Percentiles rank a stretch among this genome's conserved stretches.
These are phyloP conservation scores for Strobilomyces confusus DNA, from an alignment of 768 basidiomycete genomes.

Conservation along the genomic window DNA sequence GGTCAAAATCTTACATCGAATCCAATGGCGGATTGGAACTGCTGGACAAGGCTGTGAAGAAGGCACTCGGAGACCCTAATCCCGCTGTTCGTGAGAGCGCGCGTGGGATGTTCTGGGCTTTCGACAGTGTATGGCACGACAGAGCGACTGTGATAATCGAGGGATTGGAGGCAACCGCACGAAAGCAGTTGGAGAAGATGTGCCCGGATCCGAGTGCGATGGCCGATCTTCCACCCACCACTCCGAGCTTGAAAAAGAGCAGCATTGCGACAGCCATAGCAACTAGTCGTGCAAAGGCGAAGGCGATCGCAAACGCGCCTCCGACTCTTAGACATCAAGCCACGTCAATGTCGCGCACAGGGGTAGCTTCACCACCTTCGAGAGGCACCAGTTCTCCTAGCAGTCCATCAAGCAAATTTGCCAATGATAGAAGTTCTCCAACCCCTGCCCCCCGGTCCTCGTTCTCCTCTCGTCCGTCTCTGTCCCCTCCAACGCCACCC, in stretches of 20 bases:
- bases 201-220: constrained; percentile 59
- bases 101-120: constrained; percentile 76
- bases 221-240: constrained; percentile 43
- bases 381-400: constrained; percentile 39
- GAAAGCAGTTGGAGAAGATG: constrained; percentile 83
- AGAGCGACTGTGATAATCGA: constrained; percentile 61
- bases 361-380: constrained; percentile 39
- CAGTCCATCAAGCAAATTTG: constrained; percentile 41
- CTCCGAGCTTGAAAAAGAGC: constrained; percentile 66
- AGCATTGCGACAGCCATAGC: constrained; percentile 86
- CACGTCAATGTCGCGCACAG: constrained; percentile 61
- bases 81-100: constrained; percentile 72
- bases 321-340: constrained; percentile 79
- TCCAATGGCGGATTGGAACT: constrained; percentile 60
- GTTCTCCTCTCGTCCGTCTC: constrained; percentile 46
- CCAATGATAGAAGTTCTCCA: constrained; percentile 37
- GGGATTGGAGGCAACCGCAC: constrained; percentile 58
- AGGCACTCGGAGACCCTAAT: constrained; percentile 73
- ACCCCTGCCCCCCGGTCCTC: constrained; percentile 38
- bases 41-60: constrained; percentile 71
- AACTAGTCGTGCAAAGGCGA: constrained; percentile 85
- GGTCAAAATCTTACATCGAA: constrained; percentile 66
- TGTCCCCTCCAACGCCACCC: constrained; percentile 43
- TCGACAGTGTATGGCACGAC: constrained; percentile 71
- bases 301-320: constrained; percentile 76